Evolutionary conservation across 768 basidiomycete species (phyloP), one percentile per base, ranked within the genome.

Genomic region (Amanita polypyramis): DNA sequence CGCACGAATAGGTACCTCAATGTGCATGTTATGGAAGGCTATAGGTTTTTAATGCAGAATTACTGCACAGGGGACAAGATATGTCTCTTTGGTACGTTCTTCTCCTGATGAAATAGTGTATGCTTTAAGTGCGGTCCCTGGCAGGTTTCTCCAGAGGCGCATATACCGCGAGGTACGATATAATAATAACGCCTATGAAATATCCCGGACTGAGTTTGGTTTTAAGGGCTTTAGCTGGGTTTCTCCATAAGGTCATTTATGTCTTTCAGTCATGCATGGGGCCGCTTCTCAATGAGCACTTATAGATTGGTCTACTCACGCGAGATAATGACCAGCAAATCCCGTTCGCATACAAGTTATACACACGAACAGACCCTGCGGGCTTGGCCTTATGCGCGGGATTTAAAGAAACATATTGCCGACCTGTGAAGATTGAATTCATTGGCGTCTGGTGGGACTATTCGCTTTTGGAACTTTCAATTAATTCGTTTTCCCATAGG

Each of bases 1-100:
- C 43, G n/a, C 23, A n/a, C 32, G 19, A 19, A 45, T 33, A 84
- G 82, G 77, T 87, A 82, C 56, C 66, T 88, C 35, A 78, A 80
- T 45, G 72, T 58, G 1, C 85, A 88, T 62, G 80, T 88, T 19
- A 75, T 79, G 63, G 80, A 75, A 7, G 88, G 88, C 0, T 91
- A 90, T 62, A 68, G 65, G 52, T 90, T 81, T 60, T 64, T 90
- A 45, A 88, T 90, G 87, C 72, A 82, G 52, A 88, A 83, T 55
- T 87, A 82, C 58, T 68, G 65, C n/a, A 55, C 64, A 0, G 88
- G 86, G 1, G 85, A 87, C 59, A 85, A 73, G 60, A 75, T 89
- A 27, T 86, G 80, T 56, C 61, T 88, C 17, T 86, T 87, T 49
- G 85, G 82, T 80, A 47, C 20, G 66, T 56, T 33, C 30, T 56